Evolutionary conservation across 345 rosid species (phyloP).

Genomic region (Pugionium dolabratum): DNA sequence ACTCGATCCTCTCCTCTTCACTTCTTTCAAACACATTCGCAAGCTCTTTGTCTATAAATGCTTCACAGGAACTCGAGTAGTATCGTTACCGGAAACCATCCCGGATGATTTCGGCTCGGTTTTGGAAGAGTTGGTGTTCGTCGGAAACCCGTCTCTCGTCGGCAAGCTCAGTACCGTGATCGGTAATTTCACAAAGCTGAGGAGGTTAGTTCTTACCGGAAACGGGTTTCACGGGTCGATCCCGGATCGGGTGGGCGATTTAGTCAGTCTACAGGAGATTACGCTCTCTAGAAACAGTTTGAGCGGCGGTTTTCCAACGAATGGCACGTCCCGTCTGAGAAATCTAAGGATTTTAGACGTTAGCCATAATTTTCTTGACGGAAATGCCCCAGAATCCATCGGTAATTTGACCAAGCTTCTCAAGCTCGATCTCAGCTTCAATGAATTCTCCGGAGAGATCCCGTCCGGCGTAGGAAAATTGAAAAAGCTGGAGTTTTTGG

Average conservation of each 20-base stretch:
- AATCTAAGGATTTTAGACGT: conserved; percentile 53
- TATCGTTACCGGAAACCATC: conserved; percentile 39
- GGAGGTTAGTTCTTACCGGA: conserved; percentile 55
- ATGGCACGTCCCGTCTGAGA: conserved; percentile 39
- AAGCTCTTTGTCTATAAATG: conserved; percentile 69
- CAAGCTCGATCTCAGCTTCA: conserved; percentile 65
- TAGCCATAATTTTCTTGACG: conserved; percentile 51
- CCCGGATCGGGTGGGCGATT: conserved; percentile 43
- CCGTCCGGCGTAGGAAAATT: conserved; percentile 47
- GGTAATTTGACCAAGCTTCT: conserved; percentile 52
- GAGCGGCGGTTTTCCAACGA: conserved; percentile 43
- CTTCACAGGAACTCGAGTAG: conserved; percentile 48
- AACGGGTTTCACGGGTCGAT: conserved; percentile 57
- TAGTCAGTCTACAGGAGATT: conserved; percentile 53
- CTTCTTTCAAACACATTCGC: conserved; percentile 56
- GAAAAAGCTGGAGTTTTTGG: conserved; percentile 52
- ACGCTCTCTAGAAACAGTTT: conserved; percentile 60
- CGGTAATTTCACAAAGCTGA: conserved; percentile 47
- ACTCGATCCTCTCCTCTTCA: conserved; percentile 54
- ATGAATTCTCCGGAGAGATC: conserved; percentile 50
- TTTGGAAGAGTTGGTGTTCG: conserved; percentile 62
- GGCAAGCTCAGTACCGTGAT: conserved; percentile 46
- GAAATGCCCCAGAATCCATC: conserved; percentile 47
- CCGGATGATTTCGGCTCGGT: conserved; percentile 43
- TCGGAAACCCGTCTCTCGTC: conserved; percentile 55